Conservation (phyloP, 441 rosid genomes). For the Kokia cookei region DNA sequence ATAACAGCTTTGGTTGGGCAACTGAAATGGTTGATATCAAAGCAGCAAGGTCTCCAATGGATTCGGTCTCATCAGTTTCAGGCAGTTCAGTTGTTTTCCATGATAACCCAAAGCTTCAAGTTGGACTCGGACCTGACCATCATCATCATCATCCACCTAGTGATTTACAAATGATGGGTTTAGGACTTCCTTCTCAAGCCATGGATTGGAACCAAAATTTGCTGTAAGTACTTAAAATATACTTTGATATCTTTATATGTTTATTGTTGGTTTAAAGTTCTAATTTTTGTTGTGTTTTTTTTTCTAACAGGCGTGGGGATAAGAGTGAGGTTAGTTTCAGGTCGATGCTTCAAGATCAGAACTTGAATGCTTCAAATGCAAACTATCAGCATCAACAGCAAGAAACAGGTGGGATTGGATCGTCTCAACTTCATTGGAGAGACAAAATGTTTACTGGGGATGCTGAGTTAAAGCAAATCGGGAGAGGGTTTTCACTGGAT, state of each 20-base stretch:
- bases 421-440: conserved; percentile 50
- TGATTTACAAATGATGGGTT: conserved; percentile 72
- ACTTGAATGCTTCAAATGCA: conserved; percentile 38
- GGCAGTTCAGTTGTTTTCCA: conserved; percentile 54
- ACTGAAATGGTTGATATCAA: conserved; percentile 44
- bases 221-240: conserved; percentile 36
- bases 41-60: conserved; percentile 46
- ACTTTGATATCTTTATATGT: neutral
- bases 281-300: neutral
- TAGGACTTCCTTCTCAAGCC: conserved; percentile 80
- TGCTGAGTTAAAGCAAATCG: conserved; percentile 36
- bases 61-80: conserved; percentile 40
- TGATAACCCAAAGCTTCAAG: conserved; percentile 46
- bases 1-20: conserved; percentile 46
- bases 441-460: conserved; percentile 22
- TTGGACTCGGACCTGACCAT: neutral
- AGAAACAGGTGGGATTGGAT: conserved; percentile 21
- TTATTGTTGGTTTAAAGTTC: neutral
- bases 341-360: conserved; percentile 64
- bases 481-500: conserved; percentile 55
- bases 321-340: conserved; percentile 67
- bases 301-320: conserved; percentile 42
- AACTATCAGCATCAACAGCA: conserved; percentile 32
- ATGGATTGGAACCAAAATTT: conserved; percentile 77
- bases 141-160: conserved; percentile 16